Percentiles rank a stretch among this genome's conserved stretches.
Conservation (phyloP, 2,329 filamentous ascomycete genomes). For the Grosmannia penicillata region DNA sequence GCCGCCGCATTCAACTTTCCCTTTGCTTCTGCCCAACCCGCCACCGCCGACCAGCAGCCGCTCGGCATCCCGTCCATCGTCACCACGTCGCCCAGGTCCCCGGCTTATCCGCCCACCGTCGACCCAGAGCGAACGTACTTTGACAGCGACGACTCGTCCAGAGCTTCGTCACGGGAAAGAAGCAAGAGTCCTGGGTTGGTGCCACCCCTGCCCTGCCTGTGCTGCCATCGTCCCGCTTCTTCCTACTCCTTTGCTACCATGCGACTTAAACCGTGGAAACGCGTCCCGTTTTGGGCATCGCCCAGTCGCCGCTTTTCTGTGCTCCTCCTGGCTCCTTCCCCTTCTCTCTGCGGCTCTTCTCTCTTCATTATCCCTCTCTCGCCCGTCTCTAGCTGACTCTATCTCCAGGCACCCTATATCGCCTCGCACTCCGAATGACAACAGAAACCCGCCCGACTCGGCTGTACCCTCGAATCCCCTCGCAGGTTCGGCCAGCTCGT, state of each 20-base stretch:
- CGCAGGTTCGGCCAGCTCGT: slow-evolving; percentile 22
- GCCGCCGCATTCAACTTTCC: slow-evolving; percentile 19
- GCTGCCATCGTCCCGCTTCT: neutral
- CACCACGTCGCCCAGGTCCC: slow-evolving; percentile 16
- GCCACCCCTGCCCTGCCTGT: neutral
- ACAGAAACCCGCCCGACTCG: slow-evolving; percentile 27
- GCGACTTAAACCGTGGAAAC: no score
- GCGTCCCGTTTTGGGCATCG: no score
- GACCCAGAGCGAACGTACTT: slow-evolving; percentile 19
- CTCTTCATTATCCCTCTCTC: neutral
- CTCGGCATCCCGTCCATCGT: slow-evolving; percentile 18
- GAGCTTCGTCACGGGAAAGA: slow-evolving; percentile 16
- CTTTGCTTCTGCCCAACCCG: slow-evolving; percentile 9
- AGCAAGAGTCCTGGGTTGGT: slow-evolving; percentile 17
- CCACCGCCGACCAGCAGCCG: slow-evolving; percentile 3
- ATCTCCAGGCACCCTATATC: slow-evolving; percentile 15
- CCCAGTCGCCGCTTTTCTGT: no score
- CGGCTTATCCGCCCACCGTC: slow-evolving; percentile 8
- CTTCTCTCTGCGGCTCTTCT: no score
- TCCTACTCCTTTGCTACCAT: neutral
- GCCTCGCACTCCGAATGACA: slow-evolving; percentile 31
- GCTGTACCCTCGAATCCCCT: slow-evolving; percentile 26
- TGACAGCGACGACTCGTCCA: slow-evolving; percentile 22
- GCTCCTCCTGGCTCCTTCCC: no score
- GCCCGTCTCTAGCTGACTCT: neutral